Base-by-base conservation (phyloP, 768 basidiomycete species). In the Gloeophyllum trabeum region DNA sequence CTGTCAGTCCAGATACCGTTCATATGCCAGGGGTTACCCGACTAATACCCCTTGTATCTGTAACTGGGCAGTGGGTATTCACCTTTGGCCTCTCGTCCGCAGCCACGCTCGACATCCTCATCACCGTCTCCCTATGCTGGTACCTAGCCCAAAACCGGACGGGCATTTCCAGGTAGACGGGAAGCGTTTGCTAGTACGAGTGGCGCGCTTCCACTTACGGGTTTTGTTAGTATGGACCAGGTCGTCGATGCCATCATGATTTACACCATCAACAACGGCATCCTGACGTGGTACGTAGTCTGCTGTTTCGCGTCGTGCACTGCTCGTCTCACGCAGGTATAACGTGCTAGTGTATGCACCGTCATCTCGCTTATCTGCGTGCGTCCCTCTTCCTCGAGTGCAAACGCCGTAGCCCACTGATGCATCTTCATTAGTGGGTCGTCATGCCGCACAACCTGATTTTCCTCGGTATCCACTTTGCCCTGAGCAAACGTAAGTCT, bases 391-490 rank as follows among this genome's bases (percentile, higher is more conserved):
- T 42, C 39, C 13, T 25, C 30, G 34, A 34, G 41, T 16, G 38
- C 32, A 24, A 20, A 24, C 40, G 26, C 37, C 42, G 7, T 16
- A 32, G 16, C 16, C 16, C 28, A 32, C 28, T 32, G 16, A 32
- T 32, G 28, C 6, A 22, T 16, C 14, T 10, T 25, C 38, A 19
- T 12, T 36, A 58, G 55, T 56, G 57, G 57, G 38, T 56, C n/a
- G 49, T 46, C 7, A 51, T 46, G 47, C 49, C 51, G 24, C 49
- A 54, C 42, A 54, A 47, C 35, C 48, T 56, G 10, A 45, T 56
- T 18, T 58, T 53, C 46, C 48, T 56, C 43, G 57, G 48, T 12
- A 45, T 55, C 4, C 57, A 58, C 43, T 57, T 55, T 41, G 48
- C 52, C 25, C 54, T 59, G 44, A 51, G 54, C 43, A 57, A 55